phyloP scores from a whole-genome alignment of 2,329 filamentous ascomycete species.

The Monosporascus sp. region DNA sequence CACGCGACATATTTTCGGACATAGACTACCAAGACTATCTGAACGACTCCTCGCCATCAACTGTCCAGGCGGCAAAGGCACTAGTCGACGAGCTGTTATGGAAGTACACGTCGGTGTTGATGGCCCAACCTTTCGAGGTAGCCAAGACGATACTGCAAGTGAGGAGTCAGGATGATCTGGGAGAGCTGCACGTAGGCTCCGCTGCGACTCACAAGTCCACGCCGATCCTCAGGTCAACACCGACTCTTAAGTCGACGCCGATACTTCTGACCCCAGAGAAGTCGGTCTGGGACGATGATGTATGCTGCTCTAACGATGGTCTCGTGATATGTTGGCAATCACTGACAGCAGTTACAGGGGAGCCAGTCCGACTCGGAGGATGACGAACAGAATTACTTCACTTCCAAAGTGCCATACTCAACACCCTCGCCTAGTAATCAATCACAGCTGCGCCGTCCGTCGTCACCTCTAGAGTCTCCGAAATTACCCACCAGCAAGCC shows the following conservation, averaged over 20 bases:
- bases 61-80: slow-evolving; percentile 68
- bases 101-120: slow-evolving; percentile 84
- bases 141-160: slow-evolving; percentile 91
- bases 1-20: slow-evolving; percentile 82
- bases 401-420: slow-evolving; percentile 50
- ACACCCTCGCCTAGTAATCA: slow-evolving; percentile 47
- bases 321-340: too few species aligned
- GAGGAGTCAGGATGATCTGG: slow-evolving; percentile 49
- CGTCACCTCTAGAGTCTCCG: slow-evolving; percentile 28
- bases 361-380: slow-evolving; percentile 63
- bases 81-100: slow-evolving; percentile 81
- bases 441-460: slow-evolving; percentile 27
- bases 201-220: slow-evolving; percentile 18
- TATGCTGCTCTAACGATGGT: too few species aligned
- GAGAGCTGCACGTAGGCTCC: slow-evolving; percentile 25
- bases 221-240: slow-evolving; percentile 20
- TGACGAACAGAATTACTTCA: slow-evolving; percentile 83
- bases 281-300: too few species aligned
- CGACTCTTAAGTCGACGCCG: not conserved
- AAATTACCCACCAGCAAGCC: slow-evolving; percentile 29
- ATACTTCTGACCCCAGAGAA: too few species aligned
- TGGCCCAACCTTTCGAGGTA: slow-evolving; percentile 95
- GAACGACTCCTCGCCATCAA: slow-evolving; percentile 68
- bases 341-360: too few species aligned
- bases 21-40: slow-evolving; percentile 90